Conservation (phyloP, 1,284 basidiomycete genomes). For the Vanrija pseudolonga region DNA sequence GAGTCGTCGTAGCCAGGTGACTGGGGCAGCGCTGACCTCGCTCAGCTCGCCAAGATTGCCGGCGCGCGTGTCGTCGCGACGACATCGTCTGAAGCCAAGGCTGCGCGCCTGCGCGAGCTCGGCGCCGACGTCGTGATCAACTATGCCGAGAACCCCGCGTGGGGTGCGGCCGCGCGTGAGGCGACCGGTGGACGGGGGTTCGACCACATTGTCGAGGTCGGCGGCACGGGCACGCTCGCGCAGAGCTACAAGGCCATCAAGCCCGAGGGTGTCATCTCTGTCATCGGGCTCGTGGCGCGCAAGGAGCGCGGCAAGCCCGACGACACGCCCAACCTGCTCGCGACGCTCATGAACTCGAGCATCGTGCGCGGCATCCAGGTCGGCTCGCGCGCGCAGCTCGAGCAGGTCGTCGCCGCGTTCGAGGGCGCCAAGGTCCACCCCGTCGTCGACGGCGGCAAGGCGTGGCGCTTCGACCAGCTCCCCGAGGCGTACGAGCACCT, state of each 20-base stretch:
- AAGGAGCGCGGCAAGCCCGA: neutral
- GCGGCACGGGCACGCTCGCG: slow-evolving; percentile 55
- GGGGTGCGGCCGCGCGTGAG: slow-evolving; percentile 39
- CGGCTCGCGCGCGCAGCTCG: slow-evolving; percentile 43
- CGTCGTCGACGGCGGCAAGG: slow-evolving; percentile 39
- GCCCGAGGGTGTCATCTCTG: slow-evolving; percentile 53
- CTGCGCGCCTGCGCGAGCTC: slow-evolving; percentile 27
- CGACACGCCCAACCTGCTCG: slow-evolving; percentile 1
- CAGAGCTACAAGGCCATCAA: slow-evolving; percentile 52
- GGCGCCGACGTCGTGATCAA: slow-evolving; percentile 40
- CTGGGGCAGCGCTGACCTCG: slow-evolving; percentile 23
- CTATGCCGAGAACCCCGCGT: slow-evolving; percentile 34
- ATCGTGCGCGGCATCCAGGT: slow-evolving; percentile 23
- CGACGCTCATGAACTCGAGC: neutral
- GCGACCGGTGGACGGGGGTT: slow-evolving; percentile 51
- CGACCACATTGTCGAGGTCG: slow-evolving; percentile 60
- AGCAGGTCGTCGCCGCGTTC: slow-evolving; percentile 45
- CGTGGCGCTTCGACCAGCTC: slow-evolving; percentile 45
- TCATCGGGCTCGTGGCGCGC: slow-evolving; percentile 54
- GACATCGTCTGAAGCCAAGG: slow-evolving; percentile 44
- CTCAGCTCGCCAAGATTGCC: slow-evolving; percentile 48
- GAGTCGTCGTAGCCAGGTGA: neutral
- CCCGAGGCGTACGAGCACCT: slow-evolving; percentile 47
- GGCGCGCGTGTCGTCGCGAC: slow-evolving; percentile 46
- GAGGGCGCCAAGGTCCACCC: slow-evolving; percentile 43